These are phyloP conservation scores for Penicillium angulare DNA, from an alignment of 495 filamentous ascomycete species.

Conservation along the genomic window DNA sequence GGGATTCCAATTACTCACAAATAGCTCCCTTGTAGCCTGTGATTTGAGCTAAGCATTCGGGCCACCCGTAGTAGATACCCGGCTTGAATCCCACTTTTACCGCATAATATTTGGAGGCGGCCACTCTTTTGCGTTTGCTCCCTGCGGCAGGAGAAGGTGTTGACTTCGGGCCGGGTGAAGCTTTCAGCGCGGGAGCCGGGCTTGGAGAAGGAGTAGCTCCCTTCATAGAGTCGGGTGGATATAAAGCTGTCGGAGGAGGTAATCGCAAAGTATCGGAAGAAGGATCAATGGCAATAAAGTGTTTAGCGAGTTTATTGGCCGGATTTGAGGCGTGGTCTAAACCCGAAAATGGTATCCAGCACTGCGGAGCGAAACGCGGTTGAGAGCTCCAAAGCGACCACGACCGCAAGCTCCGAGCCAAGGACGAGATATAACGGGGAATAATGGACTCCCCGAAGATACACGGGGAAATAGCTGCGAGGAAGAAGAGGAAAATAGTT, in stretches of 20 bases:
- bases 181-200: slow-evolving; percentile 31
- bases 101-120: slow-evolving; percentile 77
- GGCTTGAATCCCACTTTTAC: slow-evolving; percentile 75
- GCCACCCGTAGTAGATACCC: slow-evolving; percentile 85
- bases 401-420: slow-evolving; percentile 30
- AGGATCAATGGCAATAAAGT: background rate
- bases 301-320: background rate
- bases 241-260: background rate
- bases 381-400: slow-evolving; percentile 32
- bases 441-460: slow-evolving; percentile 14
- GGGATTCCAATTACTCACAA: slow-evolving; percentile 64
- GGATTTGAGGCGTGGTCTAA: slow-evolving; percentile 4
- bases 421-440: slow-evolving; percentile 14
- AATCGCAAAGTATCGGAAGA: background rate
- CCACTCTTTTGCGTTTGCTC: slow-evolving; percentile 62
- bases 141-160: slow-evolving; percentile 45
- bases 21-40: slow-evolving; percentile 80
- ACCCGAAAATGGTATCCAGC: slow-evolving; percentile 9
- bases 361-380: slow-evolving; percentile 24
- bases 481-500: background rate
- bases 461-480: background rate
- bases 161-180: slow-evolving; percentile 26
- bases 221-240: slow-evolving; percentile 24
- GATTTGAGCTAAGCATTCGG: slow-evolving; percentile 76
- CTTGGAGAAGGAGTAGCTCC: slow-evolving; percentile 40